phyloP scores from a whole-genome alignment of 2,329 filamentous ascomycete genomes.

The Colletotrichum eleusines region DNA sequence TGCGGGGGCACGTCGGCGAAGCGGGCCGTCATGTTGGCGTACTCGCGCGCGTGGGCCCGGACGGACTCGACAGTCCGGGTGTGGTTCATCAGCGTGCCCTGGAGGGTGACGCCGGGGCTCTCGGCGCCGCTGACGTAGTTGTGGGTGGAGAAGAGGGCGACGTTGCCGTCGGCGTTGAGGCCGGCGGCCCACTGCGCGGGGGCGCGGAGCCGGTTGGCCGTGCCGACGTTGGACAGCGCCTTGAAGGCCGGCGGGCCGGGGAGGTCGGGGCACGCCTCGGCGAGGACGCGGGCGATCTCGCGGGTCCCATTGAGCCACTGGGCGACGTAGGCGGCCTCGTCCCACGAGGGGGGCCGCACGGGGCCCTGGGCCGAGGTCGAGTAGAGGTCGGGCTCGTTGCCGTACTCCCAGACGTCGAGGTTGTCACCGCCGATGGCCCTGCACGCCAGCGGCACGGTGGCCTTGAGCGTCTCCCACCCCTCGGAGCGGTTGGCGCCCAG shows the following conservation, averaged over 20 bases:
- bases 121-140: constrained; percentile 74
- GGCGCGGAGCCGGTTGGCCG: constrained; percentile 63
- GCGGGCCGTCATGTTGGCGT: constrained; percentile 54
- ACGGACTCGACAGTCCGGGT: constrained; percentile 63
- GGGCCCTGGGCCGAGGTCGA: constrained; percentile 63
- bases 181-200: constrained; percentile 65
- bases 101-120: constrained; percentile 71
- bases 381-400: constrained; percentile 74
- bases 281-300: constrained; percentile 60
- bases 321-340: constrained; percentile 65
- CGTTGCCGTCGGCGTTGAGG: constrained; percentile 60
- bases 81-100: constrained; percentile 74
- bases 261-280: constrained; percentile 64
- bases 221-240: constrained; percentile 69
- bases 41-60: constrained; percentile 60
- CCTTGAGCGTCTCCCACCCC: constrained; percentile 64
- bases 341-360: constrained; percentile 65
- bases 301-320: constrained; percentile 70
- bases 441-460: constrained; percentile 68
- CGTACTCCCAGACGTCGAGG: constrained; percentile 71
- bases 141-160: constrained; percentile 68
- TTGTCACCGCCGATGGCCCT: constrained; percentile 64
- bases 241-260: constrained; percentile 59
- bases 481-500: constrained; percentile 63
- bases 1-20: constrained; percentile 64